These are phyloP conservation scores for Yamadazyma philogaea DNA, from an alignment of 805 yeast species.

Conservation along the genomic window DNA sequence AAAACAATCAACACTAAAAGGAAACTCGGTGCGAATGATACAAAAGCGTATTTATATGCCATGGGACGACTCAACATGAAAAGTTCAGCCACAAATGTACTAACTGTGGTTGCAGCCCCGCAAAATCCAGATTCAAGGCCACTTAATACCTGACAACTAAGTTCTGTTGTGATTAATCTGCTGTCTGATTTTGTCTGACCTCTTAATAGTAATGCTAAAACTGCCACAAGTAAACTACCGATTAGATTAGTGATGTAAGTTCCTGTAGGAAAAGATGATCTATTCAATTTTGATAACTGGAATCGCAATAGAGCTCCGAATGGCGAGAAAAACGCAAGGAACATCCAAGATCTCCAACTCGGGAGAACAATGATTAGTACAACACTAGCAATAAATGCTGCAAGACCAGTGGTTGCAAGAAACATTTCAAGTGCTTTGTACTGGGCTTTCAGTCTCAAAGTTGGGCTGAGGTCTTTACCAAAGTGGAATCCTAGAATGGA, in stretches of 20 bases:
- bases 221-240: constrained; percentile 45
- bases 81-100: constrained; percentile 75
- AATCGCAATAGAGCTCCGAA: constrained; percentile 63
- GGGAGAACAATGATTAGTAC: constrained; percentile 41
- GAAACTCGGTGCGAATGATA: constrained; percentile 49
- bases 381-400: constrained; percentile 28
- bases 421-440: not conserved
- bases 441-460: not conserved
- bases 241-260: constrained; percentile 47
- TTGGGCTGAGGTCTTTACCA: constrained; percentile 49
- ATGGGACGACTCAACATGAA: constrained; percentile 25
- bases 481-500: constrained; percentile 57
- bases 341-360: constrained; percentile 67
- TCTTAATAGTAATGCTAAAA: constrained; percentile 41
- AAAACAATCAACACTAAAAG: constrained; percentile 51
- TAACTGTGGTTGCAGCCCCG: constrained; percentile 70
- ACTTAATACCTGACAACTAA: constrained; percentile 49
- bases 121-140: constrained; percentile 67
- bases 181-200: constrained; percentile 31
- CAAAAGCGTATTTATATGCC: constrained; percentile 50
- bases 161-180: constrained; percentile 25
- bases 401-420: constrained; percentile 21
- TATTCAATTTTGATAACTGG: constrained; percentile 53
- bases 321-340: constrained; percentile 66
- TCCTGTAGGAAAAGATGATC: constrained; percentile 50